These are phyloP conservation scores for Colletotrichum filicis DNA, from an alignment of 2,329 filamentous ascomycete species.

Conservation along the genomic window DNA sequence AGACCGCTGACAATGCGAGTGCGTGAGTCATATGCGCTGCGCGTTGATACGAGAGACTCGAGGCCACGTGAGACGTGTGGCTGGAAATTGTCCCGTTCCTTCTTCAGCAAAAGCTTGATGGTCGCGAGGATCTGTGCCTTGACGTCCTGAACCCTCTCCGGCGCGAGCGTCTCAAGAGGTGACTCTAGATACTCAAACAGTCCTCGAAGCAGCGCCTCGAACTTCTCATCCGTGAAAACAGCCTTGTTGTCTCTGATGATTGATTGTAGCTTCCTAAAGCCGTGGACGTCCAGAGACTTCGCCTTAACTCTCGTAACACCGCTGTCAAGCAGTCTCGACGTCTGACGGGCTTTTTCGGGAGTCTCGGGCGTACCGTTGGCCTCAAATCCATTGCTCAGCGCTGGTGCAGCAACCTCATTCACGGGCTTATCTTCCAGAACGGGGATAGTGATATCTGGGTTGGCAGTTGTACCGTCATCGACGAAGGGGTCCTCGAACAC, in stretches of 20 bases:
- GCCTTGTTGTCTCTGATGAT: conserved; percentile 75
- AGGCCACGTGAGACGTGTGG: conserved; percentile 76
- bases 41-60: conserved; percentile 72
- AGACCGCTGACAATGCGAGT: conserved; percentile 80
- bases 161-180: conserved; percentile 61
- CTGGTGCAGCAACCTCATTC: conserved; percentile 62
- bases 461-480: conserved; percentile 57
- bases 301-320: conserved; percentile 79
- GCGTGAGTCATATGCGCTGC: conserved; percentile 73
- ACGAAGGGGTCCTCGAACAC: conserved; percentile 74
- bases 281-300: conserved; percentile 81
- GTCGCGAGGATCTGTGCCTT: conserved; percentile 81
- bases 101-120: conserved; percentile 77
- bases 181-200: conserved; percentile 79
- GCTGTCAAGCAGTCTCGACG: conserved; percentile 74
- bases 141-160: conserved; percentile 76
- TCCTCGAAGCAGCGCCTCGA: conserved; percentile 73
- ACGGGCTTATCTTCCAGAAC: conserved; percentile 70
- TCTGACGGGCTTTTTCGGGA: conserved; percentile 67
- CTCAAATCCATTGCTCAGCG: conserved; percentile 10
- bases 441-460: conserved; percentile 56
- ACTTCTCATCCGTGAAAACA: conserved; percentile 74
- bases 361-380: conserved; percentile 43
- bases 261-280: conserved; percentile 82
- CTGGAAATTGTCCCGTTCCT: conserved; percentile 73